Base-by-base conservation (phyloP, 176 grass and related monocot species). In the Raddia guianensis region DNA sequence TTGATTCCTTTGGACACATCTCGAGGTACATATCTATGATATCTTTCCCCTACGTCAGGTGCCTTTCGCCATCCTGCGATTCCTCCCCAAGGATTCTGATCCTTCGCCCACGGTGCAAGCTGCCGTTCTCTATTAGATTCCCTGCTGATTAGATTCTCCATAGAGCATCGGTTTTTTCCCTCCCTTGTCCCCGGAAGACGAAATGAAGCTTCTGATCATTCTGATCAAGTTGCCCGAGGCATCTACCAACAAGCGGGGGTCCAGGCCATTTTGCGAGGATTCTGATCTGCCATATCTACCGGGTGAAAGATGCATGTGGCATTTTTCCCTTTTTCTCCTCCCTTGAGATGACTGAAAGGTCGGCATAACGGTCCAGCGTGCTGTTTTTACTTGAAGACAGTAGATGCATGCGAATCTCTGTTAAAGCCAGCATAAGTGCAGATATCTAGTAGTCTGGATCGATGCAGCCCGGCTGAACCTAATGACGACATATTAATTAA, bases 181-280 rank as follows among this genome's bases (percentile, higher is more conserved):
- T 80, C 59, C 83, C 49, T 52, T 80, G 84, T 86, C 68, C 50
- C 27, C 49, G 84, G 84, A 85, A 79, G 76, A 49, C 55, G 70
- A 64, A 8, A 62, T 32, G 13, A 76, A 34, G 48, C 12, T 40
- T 40, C 37, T 40, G 37, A 40, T 40, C 37, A 40, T 69, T 63
- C 10, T n/a, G n/a, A 18, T 51, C 74, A 78, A 78, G 18, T 78
- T 85, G 83, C 46, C 33, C 74, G 59, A 7, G 54, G 57, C 68
- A 79, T 72, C 37, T 47, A 37, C 50, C 19, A 67, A 35, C 40
- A 18, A 51, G 45, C 55, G 45, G 56, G 56, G 5, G 11, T 34
- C 65, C 42, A 48, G 59, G 15, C 19, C 19, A 16, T 79, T 79
- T 37, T 21, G 57, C 64, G 35, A 18, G 19, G 68, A 85, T 65